These are phyloP conservation scores for Cadophora sp. DNA, from an alignment of 2,329 filamentous ascomycete genomes.

Conservation along the genomic window DNA sequence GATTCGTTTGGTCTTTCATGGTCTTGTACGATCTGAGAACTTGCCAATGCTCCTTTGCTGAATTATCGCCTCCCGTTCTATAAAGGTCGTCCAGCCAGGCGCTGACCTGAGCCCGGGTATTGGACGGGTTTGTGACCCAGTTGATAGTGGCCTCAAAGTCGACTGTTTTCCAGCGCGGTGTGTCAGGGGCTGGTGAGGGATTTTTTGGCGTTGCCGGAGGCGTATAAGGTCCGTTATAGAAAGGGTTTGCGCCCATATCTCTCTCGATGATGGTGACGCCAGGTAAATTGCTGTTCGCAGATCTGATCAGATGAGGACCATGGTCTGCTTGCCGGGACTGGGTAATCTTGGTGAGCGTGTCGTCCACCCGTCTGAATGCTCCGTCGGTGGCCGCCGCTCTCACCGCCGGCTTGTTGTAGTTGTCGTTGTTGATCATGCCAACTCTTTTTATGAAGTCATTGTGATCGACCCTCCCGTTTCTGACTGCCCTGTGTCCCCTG, in stretches of 20 bases:
- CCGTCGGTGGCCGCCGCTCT: background rate
- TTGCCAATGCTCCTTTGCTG: background rate
- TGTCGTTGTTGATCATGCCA: background rate
- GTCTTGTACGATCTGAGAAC: slow-evolving; percentile 1
- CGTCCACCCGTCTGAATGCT: background rate
- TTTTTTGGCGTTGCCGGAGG: too few species aligned
- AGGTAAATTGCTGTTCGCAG: too few species aligned
- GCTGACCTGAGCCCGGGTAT: background rate
- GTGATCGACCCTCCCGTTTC: background rate
- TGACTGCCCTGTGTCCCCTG: background rate
- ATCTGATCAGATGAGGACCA: background rate
- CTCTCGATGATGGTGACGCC: background rate
- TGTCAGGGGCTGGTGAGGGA: too few species aligned
- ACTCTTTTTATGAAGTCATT: background rate
- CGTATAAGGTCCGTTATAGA: background rate
- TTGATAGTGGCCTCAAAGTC: slow-evolving; percentile 3
- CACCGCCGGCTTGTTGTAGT: slow-evolving; percentile 1
- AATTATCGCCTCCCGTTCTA: too few species aligned
- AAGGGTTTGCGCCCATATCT: background rate
- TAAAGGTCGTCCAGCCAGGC: too few species aligned
- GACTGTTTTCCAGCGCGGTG: background rate
- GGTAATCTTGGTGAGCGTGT: slow-evolving; percentile 2
- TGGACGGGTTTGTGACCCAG: background rate
- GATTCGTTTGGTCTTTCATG: background rate
- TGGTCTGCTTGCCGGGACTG: background rate